Evolutionary conservation across 2,329 filamentous ascomycete genomes (phyloP).

Genomic region (Colletotrichum camelliae): DNA sequence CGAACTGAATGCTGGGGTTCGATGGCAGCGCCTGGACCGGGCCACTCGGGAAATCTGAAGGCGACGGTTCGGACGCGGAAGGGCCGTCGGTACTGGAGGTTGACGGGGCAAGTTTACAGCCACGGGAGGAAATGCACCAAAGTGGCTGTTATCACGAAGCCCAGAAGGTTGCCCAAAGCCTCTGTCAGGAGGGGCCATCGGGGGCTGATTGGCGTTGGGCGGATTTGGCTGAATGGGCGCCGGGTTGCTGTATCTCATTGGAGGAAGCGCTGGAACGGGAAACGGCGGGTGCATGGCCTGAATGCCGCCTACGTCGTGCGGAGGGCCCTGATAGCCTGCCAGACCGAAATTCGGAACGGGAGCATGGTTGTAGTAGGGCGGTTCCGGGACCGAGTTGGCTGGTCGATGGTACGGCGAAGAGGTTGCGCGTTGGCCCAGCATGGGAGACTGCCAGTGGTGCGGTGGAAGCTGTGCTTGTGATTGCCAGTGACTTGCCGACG

Average conservation of each 20-base stretch:
- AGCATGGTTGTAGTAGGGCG: background rate
- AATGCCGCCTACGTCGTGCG: background rate
- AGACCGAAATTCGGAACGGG: background rate
- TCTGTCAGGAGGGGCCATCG: background rate
- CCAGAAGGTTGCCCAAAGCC: background rate
- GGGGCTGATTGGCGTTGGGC: background rate
- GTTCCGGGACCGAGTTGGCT: background rate
- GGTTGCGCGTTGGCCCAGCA: background rate
- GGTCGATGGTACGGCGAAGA: background rate
- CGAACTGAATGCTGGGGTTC: conserved; percentile 17
- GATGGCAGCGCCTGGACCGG: background rate
- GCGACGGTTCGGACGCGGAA: background rate
- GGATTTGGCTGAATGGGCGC: background rate
- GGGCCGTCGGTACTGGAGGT: background rate
- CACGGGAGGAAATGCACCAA: background rate
- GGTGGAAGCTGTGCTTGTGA: background rate
- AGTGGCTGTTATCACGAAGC: background rate
- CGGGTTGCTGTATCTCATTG: background rate
- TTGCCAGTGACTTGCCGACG: conserved; percentile 29
- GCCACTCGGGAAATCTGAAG: background rate
- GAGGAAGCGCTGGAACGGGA: background rate
- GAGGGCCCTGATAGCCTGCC: background rate
- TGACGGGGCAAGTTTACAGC: background rate
- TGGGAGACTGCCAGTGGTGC: conserved; percentile 3
- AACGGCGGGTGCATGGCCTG: background rate